A percentile compares a stretch with the other conserved stretches of the same genome.
These are phyloP conservation scores for Amanita brunnescens DNA, from an alignment of 768 basidiomycete genomes.

Conservation along the genomic window DNA sequence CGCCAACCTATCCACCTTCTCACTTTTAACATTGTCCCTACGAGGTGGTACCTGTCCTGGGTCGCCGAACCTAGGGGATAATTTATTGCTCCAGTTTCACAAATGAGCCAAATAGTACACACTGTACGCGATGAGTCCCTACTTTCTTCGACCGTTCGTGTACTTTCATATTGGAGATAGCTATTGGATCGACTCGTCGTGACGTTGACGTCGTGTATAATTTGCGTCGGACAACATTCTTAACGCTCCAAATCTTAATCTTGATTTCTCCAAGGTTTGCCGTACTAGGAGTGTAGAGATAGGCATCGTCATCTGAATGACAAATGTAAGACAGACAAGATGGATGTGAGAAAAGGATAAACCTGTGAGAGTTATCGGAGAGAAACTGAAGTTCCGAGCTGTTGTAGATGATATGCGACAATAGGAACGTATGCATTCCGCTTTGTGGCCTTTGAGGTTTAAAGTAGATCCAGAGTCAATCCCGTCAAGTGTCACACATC, in stretches of 20 bases:
- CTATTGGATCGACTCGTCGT: not conserved
- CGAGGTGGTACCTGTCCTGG: not conserved
- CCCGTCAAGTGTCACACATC: constrained; percentile 4
- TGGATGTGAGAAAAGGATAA: not conserved
- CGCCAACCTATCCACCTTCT: not conserved
- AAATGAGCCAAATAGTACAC: not conserved
- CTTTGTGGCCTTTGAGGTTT: not conserved
- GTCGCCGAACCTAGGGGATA: not conserved
- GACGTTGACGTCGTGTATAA: no score
- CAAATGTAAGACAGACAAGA: not conserved
- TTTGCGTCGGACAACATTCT: no score
- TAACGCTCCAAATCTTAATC: constrained; percentile 1
- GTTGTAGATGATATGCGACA: constrained; percentile 1
- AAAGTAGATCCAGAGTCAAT: not conserved
- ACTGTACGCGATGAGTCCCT: constrained; percentile 17
- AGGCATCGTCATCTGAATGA: constrained; percentile 17
- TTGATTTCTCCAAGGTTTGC: constrained; percentile 14
- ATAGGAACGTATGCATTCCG: not conserved
- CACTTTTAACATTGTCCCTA: not conserved
- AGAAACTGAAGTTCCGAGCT: constrained; percentile 6
- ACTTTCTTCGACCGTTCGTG: constrained; percentile 20
- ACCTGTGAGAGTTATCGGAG: constrained; percentile 10
- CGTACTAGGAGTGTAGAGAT: constrained; percentile 9
- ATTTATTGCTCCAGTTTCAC: not conserved
- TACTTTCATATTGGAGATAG: constrained; percentile 8